Evolutionary conservation across 176 grass and related monocot species (phyloP).

Genomic region (Eremochloa ophiuroides): DNA sequence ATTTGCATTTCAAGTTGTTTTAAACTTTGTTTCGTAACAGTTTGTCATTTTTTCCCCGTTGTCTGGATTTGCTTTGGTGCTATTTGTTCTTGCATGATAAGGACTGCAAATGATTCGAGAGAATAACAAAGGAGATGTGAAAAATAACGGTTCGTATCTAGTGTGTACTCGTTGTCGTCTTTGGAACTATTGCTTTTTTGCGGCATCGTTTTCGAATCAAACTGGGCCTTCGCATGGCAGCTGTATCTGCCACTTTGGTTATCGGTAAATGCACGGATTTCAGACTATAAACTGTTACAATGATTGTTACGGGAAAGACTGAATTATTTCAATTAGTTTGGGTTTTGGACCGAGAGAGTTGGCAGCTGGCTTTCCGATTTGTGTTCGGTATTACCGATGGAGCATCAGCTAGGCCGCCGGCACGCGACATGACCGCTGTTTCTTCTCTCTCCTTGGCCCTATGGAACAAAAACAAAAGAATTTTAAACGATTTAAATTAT

Average conservation of each 20-base stretch:
- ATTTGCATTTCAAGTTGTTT: background rate
- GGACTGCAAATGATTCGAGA: background rate
- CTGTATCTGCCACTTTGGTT: no score
- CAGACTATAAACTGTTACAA: background rate
- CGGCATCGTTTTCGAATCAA: conserved; percentile 6
- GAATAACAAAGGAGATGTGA: background rate
- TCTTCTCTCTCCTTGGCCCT: no score
- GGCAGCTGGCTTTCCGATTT: no score
- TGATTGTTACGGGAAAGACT: background rate
- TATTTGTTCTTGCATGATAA: background rate
- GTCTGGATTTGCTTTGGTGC: background rate
- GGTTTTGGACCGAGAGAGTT: no score
- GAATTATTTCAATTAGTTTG: background rate
- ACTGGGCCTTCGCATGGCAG: background rate
- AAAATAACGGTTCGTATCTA: background rate
- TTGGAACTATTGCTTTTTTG: background rate
- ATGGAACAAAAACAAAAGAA: no score
- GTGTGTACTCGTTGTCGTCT: background rate
- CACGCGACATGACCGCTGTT: no score
- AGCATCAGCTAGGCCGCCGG: no score
- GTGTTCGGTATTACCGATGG: no score
- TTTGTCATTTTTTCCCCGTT: background rate
- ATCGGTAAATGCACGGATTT: background rate
- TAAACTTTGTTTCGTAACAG: background rate
- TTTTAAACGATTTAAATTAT: no score